Evolutionary conservation across 805 yeast genomes (phyloP).

Genomic region (Ogataea corticis): DNA sequence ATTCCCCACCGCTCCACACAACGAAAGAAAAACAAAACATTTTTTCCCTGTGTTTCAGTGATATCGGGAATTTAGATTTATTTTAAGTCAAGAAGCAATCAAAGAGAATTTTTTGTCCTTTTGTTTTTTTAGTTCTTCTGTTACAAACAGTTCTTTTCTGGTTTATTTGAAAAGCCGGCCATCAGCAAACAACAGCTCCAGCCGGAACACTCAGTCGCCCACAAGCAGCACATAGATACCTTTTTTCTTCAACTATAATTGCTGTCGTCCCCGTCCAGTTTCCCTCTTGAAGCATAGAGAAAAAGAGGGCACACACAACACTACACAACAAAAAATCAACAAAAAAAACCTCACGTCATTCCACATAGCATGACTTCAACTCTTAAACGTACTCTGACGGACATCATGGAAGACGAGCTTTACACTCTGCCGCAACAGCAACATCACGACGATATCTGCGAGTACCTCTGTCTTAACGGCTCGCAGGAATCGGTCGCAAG

Average conservation of each 20-base stretch:
- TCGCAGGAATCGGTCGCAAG: slow-evolving; percentile 29
- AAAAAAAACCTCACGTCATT: slow-evolving; percentile 8
- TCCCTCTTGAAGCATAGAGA: slow-evolving; percentile 1
- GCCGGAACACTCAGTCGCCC: not conserved
- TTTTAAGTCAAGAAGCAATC: slow-evolving; percentile 5
- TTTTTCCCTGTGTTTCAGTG: slow-evolving; percentile 8
- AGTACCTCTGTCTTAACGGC: slow-evolving; percentile 26
- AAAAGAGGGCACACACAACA: slow-evolving; percentile 4
- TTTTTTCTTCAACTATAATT: slow-evolving; percentile 4
- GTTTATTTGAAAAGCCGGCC: not conserved
- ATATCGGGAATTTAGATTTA: slow-evolving; percentile 4
- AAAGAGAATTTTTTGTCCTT: slow-evolving; percentile 1
- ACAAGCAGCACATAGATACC: slow-evolving; percentile 3
- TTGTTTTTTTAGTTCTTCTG: not conserved
- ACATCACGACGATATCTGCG: slow-evolving; percentile 24
- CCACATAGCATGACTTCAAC: slow-evolving; percentile 30
- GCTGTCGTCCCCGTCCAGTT: slow-evolving; percentile 1
- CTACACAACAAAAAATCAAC: slow-evolving; percentile 1
- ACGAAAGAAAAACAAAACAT: slow-evolving; percentile 7
- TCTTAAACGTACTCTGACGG: slow-evolving; percentile 33
- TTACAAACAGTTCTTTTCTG: not conserved
- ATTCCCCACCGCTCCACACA: slow-evolving; percentile 4
- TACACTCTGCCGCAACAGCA: slow-evolving; percentile 23
- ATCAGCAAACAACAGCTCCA: not conserved
- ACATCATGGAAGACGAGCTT: slow-evolving; percentile 34